These are phyloP conservation scores for Aureobasidium sp. DNA, from an alignment of 2,329 filamentous ascomycete genomes.

Conservation along the genomic window DNA sequence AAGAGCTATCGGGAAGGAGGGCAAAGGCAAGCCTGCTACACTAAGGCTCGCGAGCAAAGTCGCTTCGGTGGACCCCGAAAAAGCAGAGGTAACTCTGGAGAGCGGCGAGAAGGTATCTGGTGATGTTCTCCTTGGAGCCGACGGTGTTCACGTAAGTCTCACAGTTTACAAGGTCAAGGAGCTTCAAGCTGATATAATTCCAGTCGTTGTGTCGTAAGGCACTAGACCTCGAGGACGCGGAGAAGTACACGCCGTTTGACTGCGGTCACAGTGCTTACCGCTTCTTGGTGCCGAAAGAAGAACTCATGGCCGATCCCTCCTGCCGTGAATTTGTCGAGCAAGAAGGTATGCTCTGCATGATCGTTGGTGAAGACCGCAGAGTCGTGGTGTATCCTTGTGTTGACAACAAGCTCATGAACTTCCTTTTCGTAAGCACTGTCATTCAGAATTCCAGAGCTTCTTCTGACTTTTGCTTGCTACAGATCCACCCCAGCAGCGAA, in stretches of 20 bases:
- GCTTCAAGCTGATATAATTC: neutral
- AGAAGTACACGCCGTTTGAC: constrained; percentile 21
- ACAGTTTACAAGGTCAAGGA: neutral
- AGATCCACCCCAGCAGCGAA: constrained; percentile 32
- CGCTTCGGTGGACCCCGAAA: constrained; percentile 19
- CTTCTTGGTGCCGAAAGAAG: constrained; percentile 44
- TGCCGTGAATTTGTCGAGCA: constrained; percentile 31
- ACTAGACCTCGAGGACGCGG: constrained; percentile 21
- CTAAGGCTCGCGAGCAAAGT: constrained; percentile 22
- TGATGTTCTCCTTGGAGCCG: constrained; percentile 27
- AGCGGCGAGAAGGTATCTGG: constrained; percentile 22
- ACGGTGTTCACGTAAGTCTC: constrained; percentile 23
- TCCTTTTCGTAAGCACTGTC: constrained; percentile 23
- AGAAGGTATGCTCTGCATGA: constrained; percentile 37
- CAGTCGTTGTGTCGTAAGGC: constrained; percentile 19
- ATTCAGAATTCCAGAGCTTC: neutral
- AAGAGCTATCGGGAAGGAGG: constrained; percentile 18
- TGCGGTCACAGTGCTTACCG: constrained; percentile 50
- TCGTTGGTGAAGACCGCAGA: constrained; percentile 35
- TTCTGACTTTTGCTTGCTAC: neutral
- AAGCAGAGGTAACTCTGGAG: constrained; percentile 21
- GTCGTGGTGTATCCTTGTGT: constrained; percentile 42
- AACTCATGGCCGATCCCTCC: constrained; percentile 14
- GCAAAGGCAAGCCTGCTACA: constrained; percentile 21
- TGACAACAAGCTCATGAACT: constrained; percentile 41